Conservation (phyloP, 2,329 filamentous ascomycete species). For the Trichoderma pleuroti region DNA sequence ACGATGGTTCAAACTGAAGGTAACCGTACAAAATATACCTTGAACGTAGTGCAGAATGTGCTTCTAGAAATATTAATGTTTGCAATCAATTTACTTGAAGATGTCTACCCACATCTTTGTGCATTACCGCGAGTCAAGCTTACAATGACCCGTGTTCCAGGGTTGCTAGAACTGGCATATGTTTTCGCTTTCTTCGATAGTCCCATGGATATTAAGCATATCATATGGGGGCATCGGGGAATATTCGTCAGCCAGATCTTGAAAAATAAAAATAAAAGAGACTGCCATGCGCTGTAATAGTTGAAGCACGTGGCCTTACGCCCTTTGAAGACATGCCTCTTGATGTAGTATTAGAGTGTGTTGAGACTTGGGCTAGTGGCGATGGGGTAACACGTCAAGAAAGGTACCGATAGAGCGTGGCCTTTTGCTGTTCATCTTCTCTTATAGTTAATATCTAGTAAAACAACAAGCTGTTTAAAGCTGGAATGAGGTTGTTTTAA, state of each 20-base stretch:
- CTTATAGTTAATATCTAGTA: neutral
- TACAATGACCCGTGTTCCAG: neutral
- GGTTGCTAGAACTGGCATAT: neutral
- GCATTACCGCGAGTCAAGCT: no score
- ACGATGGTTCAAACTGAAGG: neutral
- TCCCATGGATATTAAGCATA: neutral
- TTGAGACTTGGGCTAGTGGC: no score
- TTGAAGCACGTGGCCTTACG: neutral
- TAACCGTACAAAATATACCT: neutral
- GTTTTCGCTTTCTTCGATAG: neutral
- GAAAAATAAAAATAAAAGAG: neutral
- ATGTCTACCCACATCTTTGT: neutral
- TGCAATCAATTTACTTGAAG: neutral
- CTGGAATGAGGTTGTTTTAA: neutral
- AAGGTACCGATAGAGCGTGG: neutral
- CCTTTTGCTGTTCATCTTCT: neutral
- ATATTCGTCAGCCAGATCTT: neutral
- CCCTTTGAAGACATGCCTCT: neutral
- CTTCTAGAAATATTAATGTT: no score
- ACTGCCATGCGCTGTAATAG: neutral
- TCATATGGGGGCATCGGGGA: neutral
- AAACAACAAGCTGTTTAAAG: neutral
- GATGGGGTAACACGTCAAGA: neutral
- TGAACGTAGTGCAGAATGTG: neutral
- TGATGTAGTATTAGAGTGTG: neutral